Conservation (phyloP, 2,329 filamentous ascomycete species). For the Aspergillus versicolor region DNA sequence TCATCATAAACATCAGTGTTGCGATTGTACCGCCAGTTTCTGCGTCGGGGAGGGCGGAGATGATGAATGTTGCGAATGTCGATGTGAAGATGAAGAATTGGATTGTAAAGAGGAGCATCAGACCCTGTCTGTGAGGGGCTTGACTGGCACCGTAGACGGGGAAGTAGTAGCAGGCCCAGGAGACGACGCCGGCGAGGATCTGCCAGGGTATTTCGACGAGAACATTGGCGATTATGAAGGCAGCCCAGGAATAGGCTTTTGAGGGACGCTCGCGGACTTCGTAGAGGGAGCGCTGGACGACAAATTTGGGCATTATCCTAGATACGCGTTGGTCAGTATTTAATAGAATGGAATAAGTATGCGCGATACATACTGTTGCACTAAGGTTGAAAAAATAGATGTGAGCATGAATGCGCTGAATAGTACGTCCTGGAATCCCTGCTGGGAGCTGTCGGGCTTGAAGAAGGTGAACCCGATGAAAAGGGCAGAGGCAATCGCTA, state of each 20-base stretch:
- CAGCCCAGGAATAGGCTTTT: slow-evolving; percentile 81
- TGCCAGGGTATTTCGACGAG: slow-evolving; percentile 86
- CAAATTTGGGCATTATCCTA: slow-evolving; percentile 73
- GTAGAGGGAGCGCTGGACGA: slow-evolving; percentile 76
- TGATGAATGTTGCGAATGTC: slow-evolving; percentile 77
- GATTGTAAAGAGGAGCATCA: slow-evolving; percentile 76
- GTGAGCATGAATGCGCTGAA: slow-evolving; percentile 80
- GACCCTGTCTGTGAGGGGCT: slow-evolving; percentile 66
- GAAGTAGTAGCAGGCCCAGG: slow-evolving; percentile 84
- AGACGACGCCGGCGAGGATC: slow-evolving; percentile 67
- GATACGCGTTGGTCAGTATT: background rate
- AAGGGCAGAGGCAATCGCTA: slow-evolving; percentile 63
- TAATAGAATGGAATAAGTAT: slow-evolving; percentile 50
- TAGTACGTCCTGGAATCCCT: slow-evolving; percentile 82
- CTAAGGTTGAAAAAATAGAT: slow-evolving; percentile 54
- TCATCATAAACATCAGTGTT: slow-evolving; percentile 71
- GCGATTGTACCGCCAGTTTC: slow-evolving; percentile 75
- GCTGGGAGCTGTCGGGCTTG: slow-evolving; percentile 67
- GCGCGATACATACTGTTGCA: slow-evolving; percentile 46
- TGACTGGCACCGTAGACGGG: slow-evolving; percentile 64
- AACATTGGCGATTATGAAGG: slow-evolving; percentile 81
- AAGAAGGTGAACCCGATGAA: slow-evolving; percentile 84
- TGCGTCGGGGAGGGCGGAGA: slow-evolving; percentile 71
- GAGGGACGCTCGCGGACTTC: slow-evolving; percentile 82
- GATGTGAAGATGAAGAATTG: slow-evolving; percentile 77